Conservation (phyloP, 805 yeast genomes). For the Candida chilensis region DNA sequence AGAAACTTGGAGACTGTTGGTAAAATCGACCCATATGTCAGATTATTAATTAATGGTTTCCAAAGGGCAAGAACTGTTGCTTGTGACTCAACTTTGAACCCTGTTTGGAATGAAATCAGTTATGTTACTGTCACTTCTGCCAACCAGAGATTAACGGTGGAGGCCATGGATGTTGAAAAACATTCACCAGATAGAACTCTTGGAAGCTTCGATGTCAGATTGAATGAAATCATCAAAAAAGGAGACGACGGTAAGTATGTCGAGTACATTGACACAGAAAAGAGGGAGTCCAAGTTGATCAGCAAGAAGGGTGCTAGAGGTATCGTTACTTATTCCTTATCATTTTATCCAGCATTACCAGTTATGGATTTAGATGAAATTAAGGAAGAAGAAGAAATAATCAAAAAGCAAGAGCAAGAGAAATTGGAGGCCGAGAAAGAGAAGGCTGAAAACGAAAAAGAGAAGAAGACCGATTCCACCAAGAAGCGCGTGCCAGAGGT, state of each 20-base stretch:
- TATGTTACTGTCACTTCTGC: conserved; percentile 79
- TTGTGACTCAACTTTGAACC: conserved; percentile 57
- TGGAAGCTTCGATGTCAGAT: conserved; percentile 70
- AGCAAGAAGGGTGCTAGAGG: conserved; percentile 84
- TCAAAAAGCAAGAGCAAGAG: conserved; percentile 12
- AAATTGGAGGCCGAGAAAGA: conserved; percentile 19
- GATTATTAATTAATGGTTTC: conserved; percentile 70
- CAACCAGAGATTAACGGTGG: conserved; percentile 74
- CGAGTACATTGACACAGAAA: conserved; percentile 46
- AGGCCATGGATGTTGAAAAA: conserved; percentile 86
- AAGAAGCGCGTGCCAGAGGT: conserved; percentile 5
- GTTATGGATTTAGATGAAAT: conserved; percentile 72
- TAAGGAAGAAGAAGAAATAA: conserved; percentile 40
- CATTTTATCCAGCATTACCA: conserved; percentile 80
- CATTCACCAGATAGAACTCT: conserved; percentile 76
- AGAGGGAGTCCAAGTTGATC: conserved; percentile 54
- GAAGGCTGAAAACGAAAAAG: conserved; percentile 19
- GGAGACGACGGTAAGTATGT: conserved; percentile 55
- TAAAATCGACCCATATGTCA: conserved; percentile 84
- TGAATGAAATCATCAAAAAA: conserved; percentile 58
- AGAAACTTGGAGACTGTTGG: conserved; percentile 85
- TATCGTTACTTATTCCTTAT: conserved; percentile 55
- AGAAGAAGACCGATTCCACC: conserved; percentile 6
- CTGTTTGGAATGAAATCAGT: conserved; percentile 77
- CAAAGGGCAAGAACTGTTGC: conserved; percentile 72